phyloP scores from a whole-genome alignment of 1,284 basidiomycete species.

The Volvariella surrecta region DNA sequence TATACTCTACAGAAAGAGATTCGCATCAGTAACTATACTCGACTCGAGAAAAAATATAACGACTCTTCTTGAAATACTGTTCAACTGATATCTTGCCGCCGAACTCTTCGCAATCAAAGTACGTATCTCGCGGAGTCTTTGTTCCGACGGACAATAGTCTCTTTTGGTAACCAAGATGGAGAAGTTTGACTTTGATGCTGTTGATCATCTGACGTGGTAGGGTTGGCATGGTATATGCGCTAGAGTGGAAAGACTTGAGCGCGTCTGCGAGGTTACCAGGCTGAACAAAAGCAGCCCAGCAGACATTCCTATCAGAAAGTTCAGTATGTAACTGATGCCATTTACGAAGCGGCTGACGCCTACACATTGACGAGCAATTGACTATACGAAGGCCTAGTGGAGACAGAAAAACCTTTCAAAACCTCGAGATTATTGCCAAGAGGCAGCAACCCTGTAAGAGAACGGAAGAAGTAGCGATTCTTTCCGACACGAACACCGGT shows the following conservation, averaged over 20 bases:
- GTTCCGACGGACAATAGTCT: constrained; percentile 37
- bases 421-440: constrained; percentile 48
- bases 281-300: constrained; percentile 63
- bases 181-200: constrained; percentile 48
- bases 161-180: constrained; percentile 47
- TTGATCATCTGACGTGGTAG: constrained; percentile 35
- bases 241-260: constrained; percentile 35
- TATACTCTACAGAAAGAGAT: constrained; percentile 39
- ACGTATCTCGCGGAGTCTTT: constrained; percentile 34
- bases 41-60: background rate
- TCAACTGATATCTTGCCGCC: constrained; percentile 45
- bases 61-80: constrained; percentile 50
- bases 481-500: constrained; percentile 49
- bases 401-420: constrained; percentile 60
- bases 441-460: constrained; percentile 14
- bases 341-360: constrained; percentile 7
- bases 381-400: constrained; percentile 54
- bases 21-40: background rate
- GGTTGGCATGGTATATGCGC: constrained; percentile 40
- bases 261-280: constrained; percentile 54
- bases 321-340: background rate
- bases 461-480: constrained; percentile 54
- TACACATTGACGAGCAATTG: constrained; percentile 65
- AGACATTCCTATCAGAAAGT: constrained; percentile 38
- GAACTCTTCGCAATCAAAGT: constrained; percentile 46